Conservation (phyloP, 192 early-diverging fungal genomes). For the Podila verticillata region DNA sequence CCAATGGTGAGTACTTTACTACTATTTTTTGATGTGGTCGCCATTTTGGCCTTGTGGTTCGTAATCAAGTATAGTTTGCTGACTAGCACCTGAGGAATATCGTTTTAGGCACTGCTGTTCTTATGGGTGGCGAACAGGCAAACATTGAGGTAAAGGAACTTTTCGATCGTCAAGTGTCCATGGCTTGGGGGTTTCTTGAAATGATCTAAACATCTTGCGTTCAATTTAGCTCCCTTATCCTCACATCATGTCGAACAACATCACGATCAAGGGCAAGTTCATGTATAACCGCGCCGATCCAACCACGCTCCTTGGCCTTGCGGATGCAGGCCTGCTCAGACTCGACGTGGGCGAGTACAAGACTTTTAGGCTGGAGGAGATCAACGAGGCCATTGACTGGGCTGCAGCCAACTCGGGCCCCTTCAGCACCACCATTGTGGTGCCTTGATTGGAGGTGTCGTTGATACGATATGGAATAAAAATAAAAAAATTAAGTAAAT, state of each 20-base stretch:
- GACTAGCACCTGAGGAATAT: too few relatives aligned
- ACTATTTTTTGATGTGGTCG: background rate
- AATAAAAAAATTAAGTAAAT: too few relatives aligned
- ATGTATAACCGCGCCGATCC: conserved; percentile 33
- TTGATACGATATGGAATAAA: too few relatives aligned
- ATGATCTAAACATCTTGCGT: too few relatives aligned
- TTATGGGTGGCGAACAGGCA: conserved; percentile 21
- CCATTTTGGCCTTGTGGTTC: too few relatives aligned
- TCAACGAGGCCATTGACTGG: conserved; percentile 19
- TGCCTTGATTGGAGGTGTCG: background rate
- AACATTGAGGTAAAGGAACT: conserved; percentile 7
- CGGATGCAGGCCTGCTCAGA: conserved; percentile 37
- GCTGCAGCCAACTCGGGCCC: background rate
- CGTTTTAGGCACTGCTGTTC: conserved; percentile 14
- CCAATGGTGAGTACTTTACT: conserved; percentile 1
- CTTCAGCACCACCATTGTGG: background rate
- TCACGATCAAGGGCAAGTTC: conserved; percentile 46
- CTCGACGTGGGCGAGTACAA: conserved; percentile 7
- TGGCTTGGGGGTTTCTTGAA: too few relatives aligned
- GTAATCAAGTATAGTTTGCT: too few relatives aligned
- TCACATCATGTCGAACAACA: conserved; percentile 22
- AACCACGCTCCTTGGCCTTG: conserved; percentile 21
- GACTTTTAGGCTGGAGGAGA: conserved; percentile 10
- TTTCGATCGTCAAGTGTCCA: too few relatives aligned
- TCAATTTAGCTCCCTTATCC: conserved; percentile 12